These are phyloP conservation scores for Calycina herbarum DNA, from an alignment of 2,329 filamentous ascomycete genomes.

Conservation along the genomic window DNA sequence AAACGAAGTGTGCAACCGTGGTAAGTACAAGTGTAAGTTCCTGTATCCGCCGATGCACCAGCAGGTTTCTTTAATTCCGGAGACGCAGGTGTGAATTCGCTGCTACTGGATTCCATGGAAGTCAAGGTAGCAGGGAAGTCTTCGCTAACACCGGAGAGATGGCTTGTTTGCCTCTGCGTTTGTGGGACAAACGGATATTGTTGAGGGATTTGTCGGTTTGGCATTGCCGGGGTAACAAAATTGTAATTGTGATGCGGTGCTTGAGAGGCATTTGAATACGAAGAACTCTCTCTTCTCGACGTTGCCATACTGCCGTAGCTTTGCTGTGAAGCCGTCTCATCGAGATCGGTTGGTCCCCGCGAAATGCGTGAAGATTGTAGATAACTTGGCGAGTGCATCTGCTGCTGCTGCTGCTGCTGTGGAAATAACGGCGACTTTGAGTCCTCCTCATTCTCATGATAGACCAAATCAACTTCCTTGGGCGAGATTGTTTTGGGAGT, in stretches of 20 bases:
- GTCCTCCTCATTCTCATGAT: conserved; percentile 72
- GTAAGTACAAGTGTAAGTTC: conserved; percentile 95
- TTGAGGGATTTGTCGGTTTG: conserved; percentile 35
- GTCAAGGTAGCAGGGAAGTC: conserved; percentile 38
- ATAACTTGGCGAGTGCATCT: conserved; percentile 41
- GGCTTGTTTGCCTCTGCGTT: conserved; percentile 29
- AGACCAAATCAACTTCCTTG: conserved; percentile 87
- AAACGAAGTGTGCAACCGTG: conserved; percentile 88
- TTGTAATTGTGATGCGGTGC: conserved; percentile 39
- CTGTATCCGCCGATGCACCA: conserved; percentile 70
- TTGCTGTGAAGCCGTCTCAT: conserved; percentile 41
- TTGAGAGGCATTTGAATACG: conserved; percentile 37
- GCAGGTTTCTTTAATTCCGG: conserved; percentile 49
- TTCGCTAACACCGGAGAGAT: conserved; percentile 33
- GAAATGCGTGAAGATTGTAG: conserved; percentile 26
- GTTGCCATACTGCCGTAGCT: conserved; percentile 46
- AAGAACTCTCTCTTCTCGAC: conserved; percentile 41
- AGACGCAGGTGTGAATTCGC: conserved; percentile 40
- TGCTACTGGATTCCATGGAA: conserved; percentile 43
- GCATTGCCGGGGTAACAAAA: conserved; percentile 46
- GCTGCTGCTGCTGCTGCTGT: conserved; percentile 51
- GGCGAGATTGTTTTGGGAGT: conserved; percentile 89
- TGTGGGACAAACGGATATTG: conserved; percentile 38
- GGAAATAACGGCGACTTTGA: conserved; percentile 73
- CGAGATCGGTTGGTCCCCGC: conserved; percentile 32